phyloP scores from a whole-genome alignment of 2,329 filamentous ascomycete genomes.

The Beauveria sp. region DNA sequence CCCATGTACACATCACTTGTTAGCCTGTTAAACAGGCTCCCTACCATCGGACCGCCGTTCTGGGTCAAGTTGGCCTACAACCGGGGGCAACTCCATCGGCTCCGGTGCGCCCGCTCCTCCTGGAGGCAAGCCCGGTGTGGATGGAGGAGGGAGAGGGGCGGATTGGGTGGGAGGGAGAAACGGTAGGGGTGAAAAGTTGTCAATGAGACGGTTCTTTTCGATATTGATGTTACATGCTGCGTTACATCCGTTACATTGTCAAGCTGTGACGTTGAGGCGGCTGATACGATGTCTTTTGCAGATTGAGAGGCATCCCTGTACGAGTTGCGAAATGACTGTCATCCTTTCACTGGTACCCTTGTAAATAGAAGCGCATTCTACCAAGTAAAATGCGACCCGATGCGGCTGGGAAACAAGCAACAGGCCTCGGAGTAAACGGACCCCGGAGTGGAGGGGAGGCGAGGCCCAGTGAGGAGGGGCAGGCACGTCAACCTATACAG shows the following conservation, averaged over 20 bases:
- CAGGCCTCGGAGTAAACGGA: background rate
- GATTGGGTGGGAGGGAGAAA: background rate
- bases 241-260: background rate
- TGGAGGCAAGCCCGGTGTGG: background rate
- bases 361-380: background rate
- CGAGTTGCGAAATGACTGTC: too few species aligned
- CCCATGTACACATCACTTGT: background rate
- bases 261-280: background rate
- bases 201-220: background rate
- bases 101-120: slow-evolving; percentile 4
- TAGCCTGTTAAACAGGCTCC: background rate
- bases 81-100: slow-evolving; percentile 6
- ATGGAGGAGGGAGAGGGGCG: background rate
- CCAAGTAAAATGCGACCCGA: too few species aligned
- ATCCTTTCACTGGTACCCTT: too few species aligned
- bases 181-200: background rate
- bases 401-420: background rate
- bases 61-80: background rate
- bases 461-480: background rate
- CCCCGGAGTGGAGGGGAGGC: background rate
- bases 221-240: background rate
- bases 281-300: background rate
- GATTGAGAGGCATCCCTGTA: too few species aligned
- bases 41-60: background rate
- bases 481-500: slow-evolving; percentile 4